Evolutionary conservation across 2,329 filamentous ascomycete genomes (phyloP).

Genomic region (Colletotrichum shisoi): DNA sequence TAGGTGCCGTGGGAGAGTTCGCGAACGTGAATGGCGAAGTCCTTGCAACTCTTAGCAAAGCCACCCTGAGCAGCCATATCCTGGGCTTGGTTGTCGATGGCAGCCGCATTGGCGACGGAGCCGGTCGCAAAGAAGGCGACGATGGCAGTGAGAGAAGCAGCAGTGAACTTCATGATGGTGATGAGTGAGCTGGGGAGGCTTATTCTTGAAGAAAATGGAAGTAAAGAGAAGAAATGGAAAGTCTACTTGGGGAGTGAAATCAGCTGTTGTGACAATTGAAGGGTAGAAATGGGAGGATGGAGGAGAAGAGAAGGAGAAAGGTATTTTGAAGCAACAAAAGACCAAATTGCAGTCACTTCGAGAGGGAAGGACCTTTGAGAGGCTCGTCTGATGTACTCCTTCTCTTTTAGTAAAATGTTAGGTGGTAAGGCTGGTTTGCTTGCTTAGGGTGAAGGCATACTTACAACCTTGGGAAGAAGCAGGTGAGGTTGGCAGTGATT

Average conservation of each 20-base stretch:
- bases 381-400: too few relatives aligned
- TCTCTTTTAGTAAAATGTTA: neutral
- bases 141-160: conserved; percentile 4
- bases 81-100: neutral
- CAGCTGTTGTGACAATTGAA: accelerated
- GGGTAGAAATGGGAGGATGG: too few relatives aligned
- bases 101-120: neutral
- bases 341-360: accelerated
- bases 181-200: neutral
- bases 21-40: conserved; percentile 19
- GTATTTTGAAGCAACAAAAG: too few relatives aligned
- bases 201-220: neutral
- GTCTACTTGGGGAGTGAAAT: neutral
- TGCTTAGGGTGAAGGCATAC: too few relatives aligned
- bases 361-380: too few relatives aligned
- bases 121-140: neutral
- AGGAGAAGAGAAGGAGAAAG: neutral
- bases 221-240: neutral
- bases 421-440: neutral
- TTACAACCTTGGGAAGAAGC: neutral
- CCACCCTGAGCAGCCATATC: conserved; percentile 10
- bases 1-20: conserved; percentile 13
- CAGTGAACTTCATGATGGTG: conserved; percentile 26
- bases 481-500: neutral
- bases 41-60: conserved; percentile 20